Conservation (phyloP, 164 flowering plant genomes). For the Taxillus chinensis region DNA sequence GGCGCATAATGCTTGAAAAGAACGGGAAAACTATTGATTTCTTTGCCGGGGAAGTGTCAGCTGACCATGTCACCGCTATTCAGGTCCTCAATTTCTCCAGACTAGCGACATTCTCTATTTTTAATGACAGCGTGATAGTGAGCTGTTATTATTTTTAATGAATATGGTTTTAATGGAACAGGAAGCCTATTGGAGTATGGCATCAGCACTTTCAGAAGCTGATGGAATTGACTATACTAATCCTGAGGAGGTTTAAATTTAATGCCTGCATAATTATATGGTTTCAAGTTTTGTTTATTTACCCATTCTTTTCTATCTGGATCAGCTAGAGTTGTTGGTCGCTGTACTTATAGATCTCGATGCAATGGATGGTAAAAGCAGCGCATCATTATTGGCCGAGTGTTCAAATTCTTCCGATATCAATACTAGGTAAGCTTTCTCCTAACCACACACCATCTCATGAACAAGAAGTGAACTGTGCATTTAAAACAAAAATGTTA, state of each 20-base stretch:
- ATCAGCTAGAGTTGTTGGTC: constrained; percentile 82
- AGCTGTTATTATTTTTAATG: too few species aligned
- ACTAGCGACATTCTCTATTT: too few species aligned
- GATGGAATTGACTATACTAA: constrained; percentile 93
- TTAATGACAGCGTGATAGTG: too few species aligned
- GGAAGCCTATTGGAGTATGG: constrained; percentile 88
- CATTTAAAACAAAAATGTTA: too few species aligned
- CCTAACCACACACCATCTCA: not conserved
- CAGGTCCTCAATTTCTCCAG: constrained; percentile 39
- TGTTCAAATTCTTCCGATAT: constrained; percentile 93
- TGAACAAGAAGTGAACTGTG: too few species aligned
- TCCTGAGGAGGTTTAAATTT: constrained; percentile 73
- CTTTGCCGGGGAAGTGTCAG: constrained; percentile 65
- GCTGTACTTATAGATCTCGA: constrained; percentile 92
- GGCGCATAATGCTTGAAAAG: constrained; percentile 65
- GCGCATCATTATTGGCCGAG: constrained; percentile 78
- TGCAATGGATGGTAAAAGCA: constrained; percentile 98
- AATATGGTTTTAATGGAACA: constrained; percentile 13
- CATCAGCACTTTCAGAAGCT: constrained; percentile 86
- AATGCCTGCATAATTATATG: not conserved
- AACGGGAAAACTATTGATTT: constrained; percentile 67
- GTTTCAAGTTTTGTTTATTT: constrained; percentile 2
- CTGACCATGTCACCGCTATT: constrained; percentile 73
- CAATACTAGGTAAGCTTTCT: constrained; percentile 44
- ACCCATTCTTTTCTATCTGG: constrained; percentile 13